A percentile compares a stretch with the other conserved stretches of the same genome.
These are phyloP conservation scores for Pilobolus umbonatus DNA, from an alignment of 192 early-diverging fungal genomes.

Conservation along the genomic window DNA sequence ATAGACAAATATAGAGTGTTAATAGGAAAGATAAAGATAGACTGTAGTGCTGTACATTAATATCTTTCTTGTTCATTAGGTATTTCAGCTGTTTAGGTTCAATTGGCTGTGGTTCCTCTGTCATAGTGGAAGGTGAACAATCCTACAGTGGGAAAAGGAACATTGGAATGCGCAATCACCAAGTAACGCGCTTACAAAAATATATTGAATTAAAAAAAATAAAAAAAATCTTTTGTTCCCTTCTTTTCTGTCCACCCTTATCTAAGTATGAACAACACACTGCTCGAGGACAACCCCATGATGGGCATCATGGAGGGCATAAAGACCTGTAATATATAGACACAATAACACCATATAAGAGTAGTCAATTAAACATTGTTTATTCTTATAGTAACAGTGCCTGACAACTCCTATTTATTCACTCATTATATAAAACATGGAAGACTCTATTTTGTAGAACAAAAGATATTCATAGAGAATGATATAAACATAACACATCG, in stretches of 20 bases:
- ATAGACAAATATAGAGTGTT: background rate
- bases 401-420: background rate
- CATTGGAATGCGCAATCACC: background rate
- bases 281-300: no score
- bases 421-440: constrained; percentile 23
- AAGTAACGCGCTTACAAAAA: no score
- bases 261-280: no score
- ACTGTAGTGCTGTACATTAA: background rate
- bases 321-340: no score
- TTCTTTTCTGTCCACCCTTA: no score
- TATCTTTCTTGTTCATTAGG: background rate
- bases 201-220: no score
- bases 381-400: background rate
- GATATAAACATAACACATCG: constrained; percentile 13
- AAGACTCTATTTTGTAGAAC: constrained; percentile 17
- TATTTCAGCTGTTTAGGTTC: constrained; percentile 4
- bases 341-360: no score
- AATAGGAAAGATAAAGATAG: background rate
- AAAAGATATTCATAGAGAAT: constrained; percentile 13
- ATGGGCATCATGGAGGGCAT: no score
- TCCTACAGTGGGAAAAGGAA: background rate
- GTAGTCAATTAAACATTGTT: no score
- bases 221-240: no score
- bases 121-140: background rate
- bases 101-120: background rate